Base-by-base conservation (phyloP, 1,139 yeast species). In the Blastobotrys indianensis region DNA sequence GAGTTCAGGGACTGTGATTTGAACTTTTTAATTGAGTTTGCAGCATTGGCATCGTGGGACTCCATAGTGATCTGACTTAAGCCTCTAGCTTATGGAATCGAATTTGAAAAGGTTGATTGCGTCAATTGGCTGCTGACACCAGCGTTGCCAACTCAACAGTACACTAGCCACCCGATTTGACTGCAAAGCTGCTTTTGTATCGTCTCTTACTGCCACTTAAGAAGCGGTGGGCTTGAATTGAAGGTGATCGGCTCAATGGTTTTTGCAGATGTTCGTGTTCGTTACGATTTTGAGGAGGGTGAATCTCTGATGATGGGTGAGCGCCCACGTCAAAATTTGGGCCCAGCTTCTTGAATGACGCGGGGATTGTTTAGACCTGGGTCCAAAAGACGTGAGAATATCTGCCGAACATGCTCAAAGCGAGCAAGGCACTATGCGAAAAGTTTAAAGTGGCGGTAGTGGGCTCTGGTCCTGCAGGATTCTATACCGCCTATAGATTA, bases 381-480 rank as follows among this genome's bases (percentile, higher is more conserved):
- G 34, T 32, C 17, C 15, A 16, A 2, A n/a, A 5, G 34, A 32
- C 25, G 25, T 20, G 25, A 20, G 25, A 20, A 20, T 7, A 20
- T 20, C 25, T 20, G 25, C n/a, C 23, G 16, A 10, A 3, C 23
- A 34, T 34, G 37, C 23, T 16, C 7, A 31, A 25, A 5, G 20
- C 39, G 5, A 31, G 8, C 25, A 34, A 15, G 4, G 20, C 39
- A 34, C 2, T 34, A 9, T 10, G 29, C 8, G 23, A 33, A 11
- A 46, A 54, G 11, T 54, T 63, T 40, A 69, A 70, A 43, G 70
- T 82, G 16, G 92, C 97, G 1, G 75, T 92, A 10, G 79, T 92
- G 1, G 99, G 99, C 0, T 78, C 97, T 0, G 99, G 99, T 0
- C 98, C 99, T 0, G 94, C 97, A 0, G 97, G 95, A 0, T 88